Conservation (phyloP, 1,284 basidiomycete species). For the Irpex sp. region DNA sequence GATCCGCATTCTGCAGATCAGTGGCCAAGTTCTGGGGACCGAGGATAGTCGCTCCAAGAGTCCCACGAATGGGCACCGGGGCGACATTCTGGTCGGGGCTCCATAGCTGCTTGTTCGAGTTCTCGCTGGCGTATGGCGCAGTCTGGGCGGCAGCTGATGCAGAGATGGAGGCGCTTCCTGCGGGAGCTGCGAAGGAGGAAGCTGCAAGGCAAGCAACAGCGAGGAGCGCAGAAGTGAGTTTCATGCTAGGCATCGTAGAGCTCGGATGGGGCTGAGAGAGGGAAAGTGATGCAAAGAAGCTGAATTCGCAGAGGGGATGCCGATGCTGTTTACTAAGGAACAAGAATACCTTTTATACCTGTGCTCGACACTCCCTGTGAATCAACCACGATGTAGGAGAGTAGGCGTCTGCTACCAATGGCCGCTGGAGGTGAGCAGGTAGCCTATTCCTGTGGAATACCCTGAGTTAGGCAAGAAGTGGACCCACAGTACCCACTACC, state of each 20-base stretch:
- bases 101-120: conserved; percentile 49
- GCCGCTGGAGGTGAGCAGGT: background rate
- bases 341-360: background rate
- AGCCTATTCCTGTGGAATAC: background rate
- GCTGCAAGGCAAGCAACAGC: conserved; percentile 4
- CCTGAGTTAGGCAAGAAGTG: background rate
- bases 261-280: background rate
- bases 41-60: conserved; percentile 48
- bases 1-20: conserved; percentile 56
- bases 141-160: conserved; percentile 26
- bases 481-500: background rate
- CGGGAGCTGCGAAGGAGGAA: conserved; percentile 4
- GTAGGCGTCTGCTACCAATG: background rate
- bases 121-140: conserved; percentile 43
- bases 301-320: background rate
- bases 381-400: background rate
- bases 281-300: background rate
- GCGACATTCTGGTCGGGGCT: conserved; percentile 21
- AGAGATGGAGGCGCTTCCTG: conserved; percentile 6
- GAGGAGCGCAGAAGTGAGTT: conserved; percentile 4
- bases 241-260: conserved; percentile 8
- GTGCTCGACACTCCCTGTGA: background rate
- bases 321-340: background rate
- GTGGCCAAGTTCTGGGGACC: conserved; percentile 54
- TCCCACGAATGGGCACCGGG: conserved; percentile 36